Base-by-base conservation (phyloP, 495 filamentous ascomycete species). In the Paragyromitra xinjiangensis region DNA sequence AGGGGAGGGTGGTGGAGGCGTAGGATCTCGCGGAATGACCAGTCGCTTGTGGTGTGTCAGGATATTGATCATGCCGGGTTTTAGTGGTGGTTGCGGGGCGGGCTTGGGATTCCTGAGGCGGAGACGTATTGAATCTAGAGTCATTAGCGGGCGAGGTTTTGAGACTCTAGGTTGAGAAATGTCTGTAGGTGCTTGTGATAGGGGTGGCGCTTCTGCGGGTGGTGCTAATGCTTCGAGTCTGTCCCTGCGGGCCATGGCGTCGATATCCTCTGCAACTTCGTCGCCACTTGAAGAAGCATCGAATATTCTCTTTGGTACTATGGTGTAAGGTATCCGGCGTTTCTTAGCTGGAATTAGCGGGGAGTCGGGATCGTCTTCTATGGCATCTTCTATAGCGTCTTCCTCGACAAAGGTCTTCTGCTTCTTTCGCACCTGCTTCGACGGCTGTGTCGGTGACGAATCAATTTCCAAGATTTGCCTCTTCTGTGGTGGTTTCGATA, bases 51-150 rank as follows among this genome's bases (percentile, higher is more conserved):
- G 29, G 44, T 62, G 29, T 26, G 56, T 71, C 16, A 71, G 42
- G 56, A 71, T 11, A 24, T 51, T 62, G n/a, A 71, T 63, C 68
- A 71, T 71, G 11, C 68, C 42, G 3, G 24, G 40, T 7, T 69
- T 45, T 24, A 16, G 40, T 22, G 51, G 14, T 4, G 53, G 8
- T 8, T 9, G 67, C 3, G 24, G 40, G 14, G 1, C 8, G 16
- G 67, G 24, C 42, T 69, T 56, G 0, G 65, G 26, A 50, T 19
- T 3, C 29, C 34, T 55, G 22, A 69, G 40, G 37, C 50, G 37
- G 6, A 26, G 50, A 24, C 50, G 65, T 42, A 68, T 68, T 8
- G 48, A 34, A 16, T 56, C 34, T 6, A 44, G 65, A 3, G 22
- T 50, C 22, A 69, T 40, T 5, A 69, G 37, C 19, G 7, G 50